Evolutionary conservation across 2,329 filamentous ascomycete genomes (phyloP), one percentile per base, ranked within the genome.

Genomic region (Leptographium radiaticola): DNA sequence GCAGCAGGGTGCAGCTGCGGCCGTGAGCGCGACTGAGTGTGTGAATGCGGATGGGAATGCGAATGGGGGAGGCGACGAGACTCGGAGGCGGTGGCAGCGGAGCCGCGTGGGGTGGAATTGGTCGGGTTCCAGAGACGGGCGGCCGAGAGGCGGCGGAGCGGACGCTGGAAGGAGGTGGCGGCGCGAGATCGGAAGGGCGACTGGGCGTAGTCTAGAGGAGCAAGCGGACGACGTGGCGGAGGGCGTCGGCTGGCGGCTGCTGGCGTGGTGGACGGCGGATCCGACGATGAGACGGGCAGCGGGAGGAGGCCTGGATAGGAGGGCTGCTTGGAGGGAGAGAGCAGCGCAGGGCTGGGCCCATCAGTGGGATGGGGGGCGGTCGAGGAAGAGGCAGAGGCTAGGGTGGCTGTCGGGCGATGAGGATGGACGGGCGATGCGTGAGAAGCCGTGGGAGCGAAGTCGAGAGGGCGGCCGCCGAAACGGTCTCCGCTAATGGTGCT

Each of bases 61-160:
- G 16, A 18, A 12, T 15, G 52, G 38, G 20, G 13, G 44, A 7
- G n/a, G 5, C 46, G 52, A 25, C 25, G 25, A 5, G 25, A 5
- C 25, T 25, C 25, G 25, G 53, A 49, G 11, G 56, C 50, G 6
- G 56, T 46, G 7, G 48, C 12, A n/a, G 33, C 62, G 53, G 68
- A 59, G 55, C 76, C 60, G 55, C 76, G 70, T 46, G 76, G 77
- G 2, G 77, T 80, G 31, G 76, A 81, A 62, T 81, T 81, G 55
- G 75, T 75, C 30, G 78, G 78, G 61, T 81, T 81, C 78, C 78
- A 81, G 59, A 81, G 75, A 39, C 76, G 75, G 47, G 73, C 72
- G 25, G 75, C 69, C 6, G 71, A 69, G 34, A 71, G 67, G 34
- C 68, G 71, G 52, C 66, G 69, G 49, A 69, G 64, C 31, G 57